A percentile compares a stretch with the other conserved stretches of the same genome.
phyloP scores from a whole-genome alignment of 306 rosid species.

The Lupinus albus region DNA sequence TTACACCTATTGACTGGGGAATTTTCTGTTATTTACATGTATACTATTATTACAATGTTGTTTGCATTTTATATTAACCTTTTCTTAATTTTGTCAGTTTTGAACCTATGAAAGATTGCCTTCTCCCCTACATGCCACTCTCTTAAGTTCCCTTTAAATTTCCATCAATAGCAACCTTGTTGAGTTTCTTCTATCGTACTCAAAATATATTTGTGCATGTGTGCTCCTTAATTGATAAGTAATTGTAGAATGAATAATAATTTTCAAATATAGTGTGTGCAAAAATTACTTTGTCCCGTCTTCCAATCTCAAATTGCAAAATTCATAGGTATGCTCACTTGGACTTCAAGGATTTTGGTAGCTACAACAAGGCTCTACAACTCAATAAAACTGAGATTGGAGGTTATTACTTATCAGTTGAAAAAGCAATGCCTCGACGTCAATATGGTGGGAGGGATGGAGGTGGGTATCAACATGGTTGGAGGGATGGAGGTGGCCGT shows the following conservation, averaged over 20 bases:
- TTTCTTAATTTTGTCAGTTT: too few species aligned
- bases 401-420: slow-evolving; percentile 50
- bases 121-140: too few species aligned
- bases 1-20: too few species aligned
- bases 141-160: too few species aligned
- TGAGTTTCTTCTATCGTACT: background rate
- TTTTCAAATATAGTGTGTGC: slow-evolving; percentile 7
- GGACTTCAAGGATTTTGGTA: slow-evolving; percentile 57
- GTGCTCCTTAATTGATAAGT: slow-evolving; percentile 14
- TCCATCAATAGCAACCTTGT: too few species aligned
- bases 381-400: slow-evolving; percentile 54
- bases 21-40: too few species aligned
- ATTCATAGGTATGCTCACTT: slow-evolving; percentile 68
- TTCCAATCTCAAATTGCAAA: slow-evolving; percentile 16
- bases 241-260: background rate
- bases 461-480: background rate
- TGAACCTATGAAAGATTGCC: too few species aligned
- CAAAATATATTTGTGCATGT: slow-evolving; percentile 1
- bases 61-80: too few species aligned
- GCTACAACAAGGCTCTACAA: slow-evolving; percentile 56
- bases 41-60: too few species aligned
- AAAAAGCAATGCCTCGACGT: slow-evolving; percentile 57
- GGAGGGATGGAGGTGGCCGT: slow-evolving; percentile 28
- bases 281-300: slow-evolving; percentile 3
- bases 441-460: slow-evolving; percentile 18